Evolutionary conservation across 257 asterid species (phyloP), one percentile per base, ranked within the genome.

Genomic region (Solanum chmielewskii): DNA sequence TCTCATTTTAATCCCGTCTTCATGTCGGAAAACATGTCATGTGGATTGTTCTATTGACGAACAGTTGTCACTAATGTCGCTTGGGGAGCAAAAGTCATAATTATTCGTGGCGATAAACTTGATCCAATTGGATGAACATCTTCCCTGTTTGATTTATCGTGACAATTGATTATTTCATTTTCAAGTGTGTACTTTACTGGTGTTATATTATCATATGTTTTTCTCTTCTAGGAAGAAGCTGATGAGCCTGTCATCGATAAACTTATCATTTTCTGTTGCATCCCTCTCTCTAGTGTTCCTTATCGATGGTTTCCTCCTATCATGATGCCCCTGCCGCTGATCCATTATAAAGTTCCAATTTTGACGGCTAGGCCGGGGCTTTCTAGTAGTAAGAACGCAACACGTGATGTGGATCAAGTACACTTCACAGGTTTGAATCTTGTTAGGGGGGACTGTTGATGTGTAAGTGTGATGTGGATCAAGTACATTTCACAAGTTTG

Each of bases 1-100:
- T 70, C 95, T 94, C 90, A 94, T 95, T 85, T 96, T 96, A 87
- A 93, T 96, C 76, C 99, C 99, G 56, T 93, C 90, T 80, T 90
- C 94, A 27, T 93, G 98, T 86, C 92, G 96, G 75, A 93, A 92
- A 83, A 94, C 98, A 20, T 93, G 96, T 70, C 96, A 94, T 76
- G 94, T 93, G 3, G 98, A 95, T 87, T 92, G 97, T 92, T 91
- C 96, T 86, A 78, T 95, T 52, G 96, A 94, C 21, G 98, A 94
- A 77, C 98, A 93, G 89, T 83, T 94, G 25, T 91, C 95, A 13
- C 92, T 93, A 60, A 85, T 95, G 20, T 93, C 98, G 41, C 91
- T 96, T 31, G 47, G 90, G 47, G 89, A 88, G 87, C 90, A 87
- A 70, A 86, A 60, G 15, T 92, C 85, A 85, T 86, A 75, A 7